These are phyloP conservation scores for Leucogyrophana mollusca DNA, from an alignment of 768 basidiomycete species.

Conservation along the genomic window DNA sequence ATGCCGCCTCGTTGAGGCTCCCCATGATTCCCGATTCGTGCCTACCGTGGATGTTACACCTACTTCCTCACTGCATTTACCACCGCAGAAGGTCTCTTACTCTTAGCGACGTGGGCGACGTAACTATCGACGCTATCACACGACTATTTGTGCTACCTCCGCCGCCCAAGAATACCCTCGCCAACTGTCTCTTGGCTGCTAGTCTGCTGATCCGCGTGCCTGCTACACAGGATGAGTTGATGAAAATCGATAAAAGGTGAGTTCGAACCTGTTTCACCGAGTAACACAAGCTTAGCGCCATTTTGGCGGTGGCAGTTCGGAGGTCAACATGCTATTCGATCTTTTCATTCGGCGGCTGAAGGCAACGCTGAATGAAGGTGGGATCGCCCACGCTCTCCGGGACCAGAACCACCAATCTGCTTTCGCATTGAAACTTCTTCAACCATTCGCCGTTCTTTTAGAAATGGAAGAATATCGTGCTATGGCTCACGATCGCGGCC, in stretches of 20 bases:
- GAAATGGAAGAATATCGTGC: neutral
- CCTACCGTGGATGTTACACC: constrained; percentile 3
- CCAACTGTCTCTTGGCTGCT: constrained; percentile 2
- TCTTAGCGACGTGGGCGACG: too few relatives aligned
- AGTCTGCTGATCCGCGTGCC: neutral
- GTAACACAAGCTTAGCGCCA: neutral
- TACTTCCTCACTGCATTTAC: constrained; percentile 1
- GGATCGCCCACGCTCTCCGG: neutral
- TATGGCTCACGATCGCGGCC: neutral
- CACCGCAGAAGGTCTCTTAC: neutral
- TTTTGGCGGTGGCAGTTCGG: neutral
- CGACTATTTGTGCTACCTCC: neutral
- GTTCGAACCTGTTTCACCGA: neutral
- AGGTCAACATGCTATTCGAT: too few relatives aligned
- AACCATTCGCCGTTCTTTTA: neutral
- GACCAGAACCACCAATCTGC: neutral
- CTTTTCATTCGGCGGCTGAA: neutral
- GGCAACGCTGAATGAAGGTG: neutral
- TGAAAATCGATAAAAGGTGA: constrained; percentile 1
- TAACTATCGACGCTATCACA: constrained; percentile 2
- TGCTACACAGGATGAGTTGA: neutral
- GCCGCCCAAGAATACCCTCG: neutral
- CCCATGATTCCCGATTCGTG: neutral
- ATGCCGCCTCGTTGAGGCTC: neutral
- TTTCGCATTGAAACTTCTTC: neutral